Base-by-base conservation (phyloP, 176 grass and related monocot genomes). In the Phyllostachys edulis region DNA sequence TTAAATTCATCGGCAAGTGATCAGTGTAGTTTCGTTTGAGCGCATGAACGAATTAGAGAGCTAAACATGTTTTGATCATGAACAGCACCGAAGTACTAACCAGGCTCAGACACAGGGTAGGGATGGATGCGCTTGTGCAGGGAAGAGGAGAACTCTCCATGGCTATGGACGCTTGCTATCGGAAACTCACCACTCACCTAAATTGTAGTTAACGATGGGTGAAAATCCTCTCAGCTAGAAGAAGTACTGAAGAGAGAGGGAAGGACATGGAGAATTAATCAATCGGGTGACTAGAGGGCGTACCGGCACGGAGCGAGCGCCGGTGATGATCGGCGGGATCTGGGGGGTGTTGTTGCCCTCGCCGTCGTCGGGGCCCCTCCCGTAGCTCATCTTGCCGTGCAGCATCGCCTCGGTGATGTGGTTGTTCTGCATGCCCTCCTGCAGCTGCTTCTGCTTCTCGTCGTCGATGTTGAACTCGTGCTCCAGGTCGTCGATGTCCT, bases 121-220 rank as follows among this genome's bases (percentile, higher is more conserved):
- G 96, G 96, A 80, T 99, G 91, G 85, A 99, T 84, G 71, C 96
- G 93, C 71, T 99, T 99, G 87, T 99, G 96, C 77, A 99, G 78
- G 29, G 96, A 89, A 2, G 96, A 90, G 20, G 93, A 71, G 74
- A 90, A 42, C 52, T 99, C 96, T 23, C 91, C 75, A 9, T 89
- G 87, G 74, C 83, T 87, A 76, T 95, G 79, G 47, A 85, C 40
- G 24, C 70, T 92, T n/a, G 80, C 52, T 8, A 94, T 64, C 0
- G 89, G 86, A 15, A 99, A 92, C 78, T 99, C 96, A 0, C 91
- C 93, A 44, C 96, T 99, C 78, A 94, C 96, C 96, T 99, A 55
- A 80, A 82, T 73, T 52, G 67, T 46, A 24, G 7, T 4, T 45
- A 69, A 66, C 42, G n/a, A 26, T 7, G 36, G 34, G 32, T 78